These are phyloP conservation scores for Suhomyces maxii DNA, from an alignment of 1,139 yeast genomes.

Conservation along the genomic window DNA sequence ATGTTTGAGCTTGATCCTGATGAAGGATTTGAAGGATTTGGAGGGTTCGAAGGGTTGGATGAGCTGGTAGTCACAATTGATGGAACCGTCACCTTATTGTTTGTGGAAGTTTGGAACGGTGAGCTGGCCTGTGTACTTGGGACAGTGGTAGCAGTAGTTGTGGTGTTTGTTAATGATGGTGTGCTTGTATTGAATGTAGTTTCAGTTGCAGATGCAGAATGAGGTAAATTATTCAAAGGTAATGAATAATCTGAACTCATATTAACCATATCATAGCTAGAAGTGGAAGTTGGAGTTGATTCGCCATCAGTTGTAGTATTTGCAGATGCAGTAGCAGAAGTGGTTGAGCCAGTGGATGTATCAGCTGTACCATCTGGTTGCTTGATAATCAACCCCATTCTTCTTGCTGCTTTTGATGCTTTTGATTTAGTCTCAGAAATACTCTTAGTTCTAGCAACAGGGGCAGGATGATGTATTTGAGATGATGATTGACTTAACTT, in stretches of 20 bases:
- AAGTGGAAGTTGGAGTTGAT: not conserved
- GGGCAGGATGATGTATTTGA: slow-evolving; percentile 16
- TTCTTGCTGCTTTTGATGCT: slow-evolving; percentile 57
- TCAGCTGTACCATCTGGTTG: slow-evolving; percentile 31
- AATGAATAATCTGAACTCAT: slow-evolving; percentile 8
- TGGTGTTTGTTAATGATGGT: slow-evolving; percentile 14
- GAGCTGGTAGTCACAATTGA: slow-evolving; percentile 4
- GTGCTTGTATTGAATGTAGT: slow-evolving; percentile 23
- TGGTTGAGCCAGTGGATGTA: not conserved
- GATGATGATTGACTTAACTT: slow-evolving; percentile 7
- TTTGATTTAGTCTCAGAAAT: slow-evolving; percentile 57
- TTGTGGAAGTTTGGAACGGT: slow-evolving; percentile 11
- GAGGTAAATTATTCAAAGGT: slow-evolving; percentile 11
- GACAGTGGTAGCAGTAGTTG: slow-evolving; percentile 21
- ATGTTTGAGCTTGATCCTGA: slow-evolving; percentile 7
- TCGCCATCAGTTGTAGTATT: slow-evolving; percentile 2
- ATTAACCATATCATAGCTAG: slow-evolving; percentile 5
- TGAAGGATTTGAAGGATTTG: slow-evolving; percentile 1
- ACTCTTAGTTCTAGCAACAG: slow-evolving; percentile 48
- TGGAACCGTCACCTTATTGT: slow-evolving; percentile 1
- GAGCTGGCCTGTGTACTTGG: slow-evolving; percentile 17
- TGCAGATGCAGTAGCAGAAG: slow-evolving; percentile 8
- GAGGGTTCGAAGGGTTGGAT: not conserved
- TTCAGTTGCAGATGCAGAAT: slow-evolving; percentile 30
- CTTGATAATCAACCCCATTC: slow-evolving; percentile 69